Percentiles rank a stretch among this genome's conserved stretches.
Conservation (phyloP, 495 filamentous ascomycete species). For the Penicillium longicatenatum region DNA sequence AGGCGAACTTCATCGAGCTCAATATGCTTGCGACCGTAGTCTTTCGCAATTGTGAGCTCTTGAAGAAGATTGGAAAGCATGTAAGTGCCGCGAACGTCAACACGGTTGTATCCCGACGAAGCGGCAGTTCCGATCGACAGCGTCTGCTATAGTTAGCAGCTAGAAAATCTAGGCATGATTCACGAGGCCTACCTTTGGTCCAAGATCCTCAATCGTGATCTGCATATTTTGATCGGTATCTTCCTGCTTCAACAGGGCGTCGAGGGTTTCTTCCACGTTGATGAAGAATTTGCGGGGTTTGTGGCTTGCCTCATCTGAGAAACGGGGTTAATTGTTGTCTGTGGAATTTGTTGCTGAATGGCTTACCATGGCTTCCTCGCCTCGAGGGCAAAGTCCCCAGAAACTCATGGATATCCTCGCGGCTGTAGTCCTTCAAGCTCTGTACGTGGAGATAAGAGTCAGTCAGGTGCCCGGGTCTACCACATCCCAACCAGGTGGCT, state of each 20-base stretch:
- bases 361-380: constrained; percentile 53
- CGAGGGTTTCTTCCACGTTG: constrained; percentile 73
- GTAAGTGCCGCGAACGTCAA: constrained; percentile 90
- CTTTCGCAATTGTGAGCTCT: constrained; percentile 86
- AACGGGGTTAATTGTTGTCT: constrained; percentile 10
- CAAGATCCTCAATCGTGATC: constrained; percentile 94
- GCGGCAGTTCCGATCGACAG: constrained; percentile 81
- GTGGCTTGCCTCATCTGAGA: constrained; percentile 51
- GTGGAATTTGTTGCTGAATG: neutral
- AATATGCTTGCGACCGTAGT: constrained; percentile 79
- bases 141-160: constrained; percentile 45
- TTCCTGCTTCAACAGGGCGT: constrained; percentile 72
- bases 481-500: constrained; percentile 19
- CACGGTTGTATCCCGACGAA: constrained; percentile 79
- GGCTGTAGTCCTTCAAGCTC: constrained; percentile 41
- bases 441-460: constrained; percentile 20
- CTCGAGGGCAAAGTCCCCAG: constrained; percentile 38
- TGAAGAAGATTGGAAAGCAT: constrained; percentile 94
- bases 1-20: constrained; percentile 84
- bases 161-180: neutral
- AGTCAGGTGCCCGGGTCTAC: constrained; percentile 11
- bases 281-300: constrained; percentile 71
- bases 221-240: constrained; percentile 91
- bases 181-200: constrained; percentile 72
- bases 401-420: constrained; percentile 38